phyloP scores from a whole-genome alignment of 352 stramenopile species.

The Phytophthora sansomeana region DNA sequence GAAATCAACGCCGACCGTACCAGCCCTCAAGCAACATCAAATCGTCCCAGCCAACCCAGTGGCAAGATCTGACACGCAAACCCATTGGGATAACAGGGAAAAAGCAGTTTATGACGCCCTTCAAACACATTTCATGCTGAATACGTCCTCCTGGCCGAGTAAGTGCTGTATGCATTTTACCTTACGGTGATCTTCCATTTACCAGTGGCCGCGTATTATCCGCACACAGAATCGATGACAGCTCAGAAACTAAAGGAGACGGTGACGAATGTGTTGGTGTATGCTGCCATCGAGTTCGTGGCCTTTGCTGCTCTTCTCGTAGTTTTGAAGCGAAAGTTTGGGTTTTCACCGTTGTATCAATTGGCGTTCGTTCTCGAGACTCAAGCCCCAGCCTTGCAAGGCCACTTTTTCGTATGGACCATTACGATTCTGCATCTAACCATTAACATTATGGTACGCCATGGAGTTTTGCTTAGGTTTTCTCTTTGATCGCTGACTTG shows the following conservation, averaged over 20 bases:
- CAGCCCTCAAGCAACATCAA: conserved; percentile 6
- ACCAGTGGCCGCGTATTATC: conserved; percentile 34
- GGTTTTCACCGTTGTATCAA: conserved; percentile 31
- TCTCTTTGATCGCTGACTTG: conserved; percentile 1
- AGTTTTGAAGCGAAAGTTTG: conserved; percentile 29
- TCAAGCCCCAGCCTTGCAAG: conserved; percentile 27
- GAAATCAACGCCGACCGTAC: neutral
- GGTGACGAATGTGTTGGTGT: conserved; percentile 20
- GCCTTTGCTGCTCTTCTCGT: conserved; percentile 21
- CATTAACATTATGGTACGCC: conserved; percentile 36
- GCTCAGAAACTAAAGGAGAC: conserved; percentile 3
- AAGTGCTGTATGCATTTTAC: conserved; percentile 31
- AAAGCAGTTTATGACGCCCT: conserved; percentile 8
- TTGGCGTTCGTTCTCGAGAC: conserved; percentile 52
- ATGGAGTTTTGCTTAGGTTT: neutral
- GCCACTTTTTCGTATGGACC: conserved; percentile 35
- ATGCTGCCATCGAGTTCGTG: conserved; percentile 27
- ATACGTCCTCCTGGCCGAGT: conserved; percentile 32
- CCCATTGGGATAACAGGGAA: neutral
- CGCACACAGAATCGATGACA: conserved; percentile 19
- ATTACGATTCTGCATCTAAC: conserved; percentile 39
- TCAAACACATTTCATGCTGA: conserved; percentile 34
- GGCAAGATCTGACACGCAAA: neutral
- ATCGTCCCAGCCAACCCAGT: neutral
- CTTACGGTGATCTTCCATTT: conserved; percentile 26